Percentiles rank a stretch among this genome's conserved stretches.
Conservation (phyloP, 176 grass and related monocot genomes). For the Eleusine indica region DNA sequence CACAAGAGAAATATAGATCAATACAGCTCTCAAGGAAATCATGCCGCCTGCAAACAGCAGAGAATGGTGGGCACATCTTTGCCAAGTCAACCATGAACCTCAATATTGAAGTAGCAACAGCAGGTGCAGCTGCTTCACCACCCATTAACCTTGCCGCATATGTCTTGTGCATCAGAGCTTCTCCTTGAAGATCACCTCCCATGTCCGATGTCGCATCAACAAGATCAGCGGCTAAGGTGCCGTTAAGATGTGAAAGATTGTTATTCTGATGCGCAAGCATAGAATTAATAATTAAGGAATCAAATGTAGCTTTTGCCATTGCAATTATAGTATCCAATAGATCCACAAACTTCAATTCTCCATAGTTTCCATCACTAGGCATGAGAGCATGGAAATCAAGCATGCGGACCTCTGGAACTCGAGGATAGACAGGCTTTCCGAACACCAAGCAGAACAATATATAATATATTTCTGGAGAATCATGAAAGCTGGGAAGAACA, state of each 20-base stretch:
- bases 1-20: slow-evolving; percentile 98
- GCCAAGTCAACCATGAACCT: slow-evolving; percentile 96
- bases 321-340: slow-evolving; percentile 87
- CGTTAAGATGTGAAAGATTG: slow-evolving; percentile 87
- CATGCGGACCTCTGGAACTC: slow-evolving; percentile 98
- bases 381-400: slow-evolving; percentile 98
- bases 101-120: slow-evolving; percentile 88
- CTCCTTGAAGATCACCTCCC: slow-evolving; percentile 89
- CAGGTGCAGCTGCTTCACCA: slow-evolving; percentile 91
- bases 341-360: slow-evolving; percentile 94
- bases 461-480: slow-evolving; percentile 99
- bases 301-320: slow-evolving; percentile 96
- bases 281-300: slow-evolving; percentile 79
- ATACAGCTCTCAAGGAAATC: slow-evolving; percentile 94
- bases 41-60: slow-evolving; percentile 74
- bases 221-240: slow-evolving; percentile 79
- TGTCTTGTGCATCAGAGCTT: slow-evolving; percentile 98
- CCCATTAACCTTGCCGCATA: slow-evolving; percentile 97
- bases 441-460: slow-evolving; percentile 98
- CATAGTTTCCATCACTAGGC: slow-evolving; percentile 96
- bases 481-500: slow-evolving; percentile 89
- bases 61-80: slow-evolving; percentile 90
- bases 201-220: slow-evolving; percentile 75
- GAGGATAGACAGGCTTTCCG: slow-evolving; percentile 90
- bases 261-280: slow-evolving; percentile 95